Conservation (phyloP, 2,329 filamentous ascomycete species). For the Fusarium sublunatum region DNA sequence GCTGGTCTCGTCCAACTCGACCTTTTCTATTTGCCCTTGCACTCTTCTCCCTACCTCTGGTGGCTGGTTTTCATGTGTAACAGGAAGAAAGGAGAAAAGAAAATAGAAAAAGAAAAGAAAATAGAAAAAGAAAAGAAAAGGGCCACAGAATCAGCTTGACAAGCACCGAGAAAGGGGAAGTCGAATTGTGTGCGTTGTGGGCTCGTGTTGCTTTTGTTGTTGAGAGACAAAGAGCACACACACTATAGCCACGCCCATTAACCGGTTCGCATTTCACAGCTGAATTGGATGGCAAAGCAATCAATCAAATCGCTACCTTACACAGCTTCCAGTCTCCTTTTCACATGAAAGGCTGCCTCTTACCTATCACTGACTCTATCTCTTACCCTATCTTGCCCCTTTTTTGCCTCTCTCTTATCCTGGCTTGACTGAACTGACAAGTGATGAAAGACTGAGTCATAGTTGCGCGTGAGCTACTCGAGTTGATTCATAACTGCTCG, state of each 20-base stretch:
- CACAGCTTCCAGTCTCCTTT: constrained; percentile 33
- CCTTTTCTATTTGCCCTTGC: constrained; percentile 13
- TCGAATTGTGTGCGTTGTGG: constrained; percentile 40
- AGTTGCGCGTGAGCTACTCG: constrained; percentile 26
- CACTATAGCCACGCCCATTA: constrained; percentile 36
- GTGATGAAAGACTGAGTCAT: constrained; percentile 40
- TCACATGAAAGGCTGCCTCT: constrained; percentile 37
- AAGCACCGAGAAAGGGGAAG: constrained; percentile 27
- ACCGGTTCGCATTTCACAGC: constrained; percentile 26
- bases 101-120: constrained; percentile 26
- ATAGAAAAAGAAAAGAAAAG: constrained; percentile 33
- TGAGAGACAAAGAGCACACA: constrained; percentile 37
- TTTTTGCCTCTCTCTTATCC: constrained; percentile 23
- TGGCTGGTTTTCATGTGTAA: constrained; percentile 27
- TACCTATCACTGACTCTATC: constrained; percentile 27
- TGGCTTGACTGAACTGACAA: constrained; percentile 26
- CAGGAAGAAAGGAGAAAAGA: constrained; percentile 27
- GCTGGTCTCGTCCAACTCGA: constrained; percentile 23
- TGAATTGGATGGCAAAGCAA: constrained; percentile 36
- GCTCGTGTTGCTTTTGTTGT: constrained; percentile 39
- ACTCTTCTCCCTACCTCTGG: constrained; percentile 35
- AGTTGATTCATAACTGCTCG: constrained; percentile 33
- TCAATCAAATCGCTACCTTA: constrained; percentile 31
- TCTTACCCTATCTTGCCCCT: constrained; percentile 20
- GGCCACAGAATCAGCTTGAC: constrained; percentile 16